These are phyloP conservation scores for Eurotiales sp. DNA, from an alignment of 2,329 filamentous ascomycete genomes.

Conservation along the genomic window DNA sequence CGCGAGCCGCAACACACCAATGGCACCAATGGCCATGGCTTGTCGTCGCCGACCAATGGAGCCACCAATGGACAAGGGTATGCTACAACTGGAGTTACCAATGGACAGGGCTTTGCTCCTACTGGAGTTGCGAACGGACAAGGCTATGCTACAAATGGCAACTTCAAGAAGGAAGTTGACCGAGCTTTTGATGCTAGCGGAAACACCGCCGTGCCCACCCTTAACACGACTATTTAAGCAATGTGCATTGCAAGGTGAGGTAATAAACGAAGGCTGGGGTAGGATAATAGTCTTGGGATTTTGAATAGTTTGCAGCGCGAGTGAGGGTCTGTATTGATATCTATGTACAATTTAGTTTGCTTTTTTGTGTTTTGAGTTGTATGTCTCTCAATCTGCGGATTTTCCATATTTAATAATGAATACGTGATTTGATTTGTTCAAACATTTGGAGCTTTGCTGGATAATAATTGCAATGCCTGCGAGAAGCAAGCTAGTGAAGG, in stretches of 20 bases:
- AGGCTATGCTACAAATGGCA: constrained; percentile 17
- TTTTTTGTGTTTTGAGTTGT: not conserved
- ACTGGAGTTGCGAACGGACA: constrained; percentile 18
- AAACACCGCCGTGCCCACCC: constrained; percentile 7
- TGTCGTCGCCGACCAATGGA: constrained; percentile 17
- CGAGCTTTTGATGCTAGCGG: constrained; percentile 25
- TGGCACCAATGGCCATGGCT: not conserved
- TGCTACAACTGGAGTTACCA: constrained; percentile 19
- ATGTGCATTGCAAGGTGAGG: too few species aligned
- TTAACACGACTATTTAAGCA: not conserved
- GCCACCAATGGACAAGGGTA: constrained; percentile 17
- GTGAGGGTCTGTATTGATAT: not conserved
- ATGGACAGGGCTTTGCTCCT: too few species aligned
- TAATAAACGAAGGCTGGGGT: too few species aligned
- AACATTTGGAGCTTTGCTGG: not conserved
- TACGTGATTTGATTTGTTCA: not conserved
- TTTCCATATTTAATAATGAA: not conserved
- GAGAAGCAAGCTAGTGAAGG: too few species aligned
- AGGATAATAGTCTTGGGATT: too few species aligned
- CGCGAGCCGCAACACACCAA: constrained; percentile 12
- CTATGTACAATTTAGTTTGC: not conserved
- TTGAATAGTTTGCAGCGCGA: too few species aligned
- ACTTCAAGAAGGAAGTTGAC: constrained; percentile 25
- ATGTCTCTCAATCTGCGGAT: too few species aligned
- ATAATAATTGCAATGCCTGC: too few species aligned